A percentile compares a stretch with the other conserved stretches of the same genome.
Evolutionary conservation across 768 basidiomycete genomes (phyloP).

Genomic region (Kwoniella mangroviensis): DNA sequence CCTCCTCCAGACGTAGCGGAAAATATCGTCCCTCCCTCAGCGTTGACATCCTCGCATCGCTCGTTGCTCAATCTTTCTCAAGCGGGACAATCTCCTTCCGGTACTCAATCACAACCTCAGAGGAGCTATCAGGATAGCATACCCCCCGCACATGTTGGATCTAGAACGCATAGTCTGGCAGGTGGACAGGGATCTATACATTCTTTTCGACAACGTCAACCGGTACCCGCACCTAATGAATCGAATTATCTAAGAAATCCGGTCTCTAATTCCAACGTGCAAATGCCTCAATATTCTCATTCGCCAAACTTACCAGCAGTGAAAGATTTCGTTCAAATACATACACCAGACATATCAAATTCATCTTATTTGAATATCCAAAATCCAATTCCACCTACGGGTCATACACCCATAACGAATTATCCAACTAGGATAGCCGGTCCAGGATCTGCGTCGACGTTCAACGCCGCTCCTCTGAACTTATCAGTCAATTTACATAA

Average conservation of each 20-base stretch:
- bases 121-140: background rate
- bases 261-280: background rate
- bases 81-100: conserved; percentile 3
- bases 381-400: background rate
- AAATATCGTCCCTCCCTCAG: conserved; percentile 43
- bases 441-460: conserved; percentile 42
- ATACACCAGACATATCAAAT: conserved; percentile 26
- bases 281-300: background rate
- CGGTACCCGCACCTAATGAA: background rate
- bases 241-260: conserved; percentile 1
- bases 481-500: conserved; percentile 46
- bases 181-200: conserved; percentile 35
- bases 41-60: conserved; percentile 40
- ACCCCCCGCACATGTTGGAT: conserved; percentile 11
- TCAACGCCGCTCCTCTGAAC: conserved; percentile 30
- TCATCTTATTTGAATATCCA: conserved; percentile 27
- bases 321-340: conserved; percentile 22
- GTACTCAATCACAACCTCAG: background rate
- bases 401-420: conserved; percentile 30
- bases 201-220: conserved; percentile 27
- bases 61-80: conserved; percentile 42
- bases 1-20: conserved; percentile 47
- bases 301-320: conserved; percentile 24
- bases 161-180: conserved; percentile 39
- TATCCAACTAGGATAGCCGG: conserved; percentile 31